Evolutionary conservation across 768 basidiomycete species (phyloP).

Genomic region (Boletus vinaceobasis): DNA sequence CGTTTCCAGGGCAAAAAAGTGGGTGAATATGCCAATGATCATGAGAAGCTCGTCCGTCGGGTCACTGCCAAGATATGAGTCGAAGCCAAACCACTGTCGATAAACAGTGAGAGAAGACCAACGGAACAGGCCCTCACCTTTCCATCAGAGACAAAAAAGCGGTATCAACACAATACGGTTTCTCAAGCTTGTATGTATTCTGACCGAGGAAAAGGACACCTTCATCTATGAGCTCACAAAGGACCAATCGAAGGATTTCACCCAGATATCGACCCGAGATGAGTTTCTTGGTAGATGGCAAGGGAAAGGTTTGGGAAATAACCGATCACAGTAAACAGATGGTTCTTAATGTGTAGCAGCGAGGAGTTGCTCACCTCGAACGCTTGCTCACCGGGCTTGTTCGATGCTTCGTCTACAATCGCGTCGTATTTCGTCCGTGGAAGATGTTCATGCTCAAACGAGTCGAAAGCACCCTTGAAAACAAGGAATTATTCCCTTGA

Average conservation of each 20-base stretch:
- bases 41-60: constrained; percentile 95
- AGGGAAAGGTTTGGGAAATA: neutral
- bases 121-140: constrained; percentile 46
- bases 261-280: constrained; percentile 95
- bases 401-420: constrained; percentile 88
- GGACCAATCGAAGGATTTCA: constrained; percentile 91
- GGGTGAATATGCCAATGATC: constrained; percentile 94
- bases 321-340: neutral
- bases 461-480: constrained; percentile 90
- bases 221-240: constrained; percentile 94
- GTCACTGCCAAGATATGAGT: constrained; percentile 51
- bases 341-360: neutral
- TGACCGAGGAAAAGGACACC: constrained; percentile 98
- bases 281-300: constrained; percentile 60
- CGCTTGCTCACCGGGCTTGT: constrained; percentile 95
- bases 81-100: neutral
- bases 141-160: constrained; percentile 98
- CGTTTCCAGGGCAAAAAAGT: constrained; percentile 96
- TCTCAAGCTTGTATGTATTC: constrained; percentile 97
- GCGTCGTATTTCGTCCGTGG: constrained; percentile 94
- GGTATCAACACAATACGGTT: constrained; percentile 89
- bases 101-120: neutral
- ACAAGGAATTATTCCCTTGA: neutral
- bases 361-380: constrained; percentile 61
- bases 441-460: constrained; percentile 89